A percentile compares a stretch with the other conserved stretches of the same genome.
phyloP scores from a whole-genome alignment of 2,329 filamentous ascomycete genomes.

The Calycina herbarum region DNA sequence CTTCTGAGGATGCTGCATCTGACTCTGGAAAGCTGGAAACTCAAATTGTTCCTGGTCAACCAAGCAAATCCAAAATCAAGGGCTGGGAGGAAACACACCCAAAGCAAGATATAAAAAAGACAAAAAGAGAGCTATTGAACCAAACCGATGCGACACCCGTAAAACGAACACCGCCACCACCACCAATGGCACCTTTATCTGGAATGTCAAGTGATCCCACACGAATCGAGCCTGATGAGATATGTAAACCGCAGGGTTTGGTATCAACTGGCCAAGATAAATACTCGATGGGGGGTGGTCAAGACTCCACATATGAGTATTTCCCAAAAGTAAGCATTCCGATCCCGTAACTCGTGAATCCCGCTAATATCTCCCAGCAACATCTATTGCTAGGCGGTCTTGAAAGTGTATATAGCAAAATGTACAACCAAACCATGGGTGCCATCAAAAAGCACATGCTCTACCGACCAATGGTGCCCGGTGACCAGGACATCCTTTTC shows the following conservation, averaged over 20 bases:
- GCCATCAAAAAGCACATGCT: conserved; percentile 72
- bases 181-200: background rate
- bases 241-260: conserved; percentile 63
- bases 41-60: conserved; percentile 32
- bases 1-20: background rate
- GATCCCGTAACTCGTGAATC: background rate
- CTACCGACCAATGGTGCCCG: conserved; percentile 72
- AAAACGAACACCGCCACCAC: conserved; percentile 1
- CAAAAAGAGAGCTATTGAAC: background rate
- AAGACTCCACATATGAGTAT: conserved; percentile 73
- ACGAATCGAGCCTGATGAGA: conserved; percentile 30
- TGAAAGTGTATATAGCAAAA: conserved; percentile 67
- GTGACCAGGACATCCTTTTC: conserved; percentile 69
- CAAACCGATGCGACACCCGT: background rate
- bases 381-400: conserved; percentile 76
- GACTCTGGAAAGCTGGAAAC: conserved; percentile 31
- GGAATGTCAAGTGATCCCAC: conserved; percentile 22
- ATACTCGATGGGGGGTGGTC: conserved; percentile 60
- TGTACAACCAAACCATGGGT: conserved; percentile 69
- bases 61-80: conserved; percentile 28
- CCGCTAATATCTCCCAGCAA: conserved; percentile 46
- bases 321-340: conserved; percentile 57
- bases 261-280: conserved; percentile 50
- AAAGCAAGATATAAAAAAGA: background rate
- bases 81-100: conserved; percentile 27